These are phyloP conservation scores for Omphalea diandra DNA, from an alignment of 441 rosid species.

Conservation along the genomic window DNA sequence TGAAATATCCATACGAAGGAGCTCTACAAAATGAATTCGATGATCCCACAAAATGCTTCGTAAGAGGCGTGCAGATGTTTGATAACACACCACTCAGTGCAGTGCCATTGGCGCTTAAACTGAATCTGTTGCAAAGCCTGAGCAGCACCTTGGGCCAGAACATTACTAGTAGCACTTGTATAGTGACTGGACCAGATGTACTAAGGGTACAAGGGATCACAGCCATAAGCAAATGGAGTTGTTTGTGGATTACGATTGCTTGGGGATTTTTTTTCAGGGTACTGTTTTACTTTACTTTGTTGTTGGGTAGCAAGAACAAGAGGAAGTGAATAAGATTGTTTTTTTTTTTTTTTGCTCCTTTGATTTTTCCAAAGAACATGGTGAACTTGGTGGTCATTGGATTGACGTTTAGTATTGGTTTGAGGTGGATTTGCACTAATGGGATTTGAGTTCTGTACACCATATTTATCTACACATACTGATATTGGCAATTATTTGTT, in stretches of 20 bases:
- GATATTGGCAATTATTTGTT: too few species aligned
- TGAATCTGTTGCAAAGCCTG: conserved; percentile 51
- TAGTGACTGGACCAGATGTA: conserved; percentile 60
- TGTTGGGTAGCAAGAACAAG: conserved; percentile 48
- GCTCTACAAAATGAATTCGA: conserved; percentile 69
- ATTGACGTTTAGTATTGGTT: neutral
- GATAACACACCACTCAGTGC: conserved; percentile 61
- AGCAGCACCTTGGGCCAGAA: conserved; percentile 51
- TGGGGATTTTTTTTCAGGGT: conserved; percentile 85
- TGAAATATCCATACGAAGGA: conserved; percentile 79
- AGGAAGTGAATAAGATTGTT: conserved; percentile 4
- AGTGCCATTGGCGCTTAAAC: conserved; percentile 40
- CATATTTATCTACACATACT: too few species aligned
- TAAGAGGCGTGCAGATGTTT: conserved; percentile 61
- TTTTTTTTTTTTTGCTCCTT: neutral
- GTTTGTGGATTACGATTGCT: conserved; percentile 74
- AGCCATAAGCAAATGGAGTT: conserved; percentile 67
- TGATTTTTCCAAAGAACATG: neutral
- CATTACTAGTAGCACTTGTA: conserved; percentile 59
- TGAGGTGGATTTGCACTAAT: neutral
- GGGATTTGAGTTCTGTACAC: too few species aligned
- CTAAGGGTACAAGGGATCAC: conserved; percentile 65
- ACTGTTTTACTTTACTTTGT: conserved; percentile 57
- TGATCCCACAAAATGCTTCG: conserved; percentile 61
- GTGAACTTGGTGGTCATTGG: neutral